Evolutionary conservation across 2,329 filamentous ascomycete species (phyloP), one percentile per base, ranked within the genome.

Genomic region (Sporothrix pseudoabietina): DNA sequence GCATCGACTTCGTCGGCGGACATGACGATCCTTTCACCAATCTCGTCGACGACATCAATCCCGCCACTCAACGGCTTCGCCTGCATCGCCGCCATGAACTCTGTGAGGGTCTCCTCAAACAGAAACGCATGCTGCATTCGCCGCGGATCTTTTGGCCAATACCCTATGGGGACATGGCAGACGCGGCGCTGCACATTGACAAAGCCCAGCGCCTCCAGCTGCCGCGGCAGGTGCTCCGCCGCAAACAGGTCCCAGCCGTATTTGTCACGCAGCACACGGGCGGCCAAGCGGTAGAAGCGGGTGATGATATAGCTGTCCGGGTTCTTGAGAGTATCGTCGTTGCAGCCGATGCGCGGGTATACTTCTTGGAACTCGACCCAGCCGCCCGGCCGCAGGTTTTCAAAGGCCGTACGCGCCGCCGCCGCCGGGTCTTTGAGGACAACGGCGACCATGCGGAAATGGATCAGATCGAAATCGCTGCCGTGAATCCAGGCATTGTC

Each of bases 381-480:
- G 26, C 83, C 84, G n/a, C 83, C 84, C 0, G 83, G 82, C 22
- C 78, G 78, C 0, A 82, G 75, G 72, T 74, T 76, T 72, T 85
- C 83, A 84, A 78, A n/a, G 76, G 77, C 3, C 81, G 81, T 47
- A 78, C 78, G 16, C 84, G 78, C 85, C 35, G 22, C 32, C 1
- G 30, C 10, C 52, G 77, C 61, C 70, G 81, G 80, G 77, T 89
- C 82, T 68, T 82, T 85, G 65, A 90, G 83, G 1, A 84, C 83
- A 79, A 84, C 84, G 16, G 87, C 85, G 1, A 87, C 86, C 72
- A 87, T 85, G 3, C 89, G 83, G n/a, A 86, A 84, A 78, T 90
- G 88, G 16, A 90, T 84, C 74, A 87, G 89, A 77, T 91, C 88
- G 74, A 87, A 90, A 30, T 66, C 59, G 73, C 85, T 81, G 7